Evolutionary conservation across 2,329 filamentous ascomycete genomes (phyloP).

Genomic region (Clonostachys byssicola): DNA sequence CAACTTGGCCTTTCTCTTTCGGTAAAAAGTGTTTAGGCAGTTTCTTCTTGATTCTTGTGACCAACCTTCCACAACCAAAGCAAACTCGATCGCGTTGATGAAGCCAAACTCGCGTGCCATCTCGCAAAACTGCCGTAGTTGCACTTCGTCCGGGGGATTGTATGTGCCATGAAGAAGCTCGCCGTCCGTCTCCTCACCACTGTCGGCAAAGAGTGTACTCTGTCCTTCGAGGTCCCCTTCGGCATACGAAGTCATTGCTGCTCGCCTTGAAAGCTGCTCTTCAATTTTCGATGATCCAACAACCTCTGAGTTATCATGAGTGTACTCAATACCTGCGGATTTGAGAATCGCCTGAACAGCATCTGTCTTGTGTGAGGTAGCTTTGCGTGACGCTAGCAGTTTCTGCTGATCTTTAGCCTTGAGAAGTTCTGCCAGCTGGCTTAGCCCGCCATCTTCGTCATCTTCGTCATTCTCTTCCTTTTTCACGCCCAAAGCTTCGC

Average conservation of each 20-base stretch:
- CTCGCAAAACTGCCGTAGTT: conserved; percentile 79
- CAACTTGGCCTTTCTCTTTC: conserved; percentile 53
- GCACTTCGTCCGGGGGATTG: conserved; percentile 70
- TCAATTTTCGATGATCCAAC: conserved; percentile 92
- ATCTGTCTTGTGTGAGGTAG: conserved; percentile 52
- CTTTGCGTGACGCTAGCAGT: conserved; percentile 22
- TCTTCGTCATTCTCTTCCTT: conserved; percentile 45
- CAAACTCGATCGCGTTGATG: conserved; percentile 75
- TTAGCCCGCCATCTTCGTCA: conserved; percentile 60
- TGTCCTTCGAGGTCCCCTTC: conserved; percentile 37
- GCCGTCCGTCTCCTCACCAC: conserved; percentile 12
- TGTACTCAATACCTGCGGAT: conserved; percentile 87
- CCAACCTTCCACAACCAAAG: conserved; percentile 85
- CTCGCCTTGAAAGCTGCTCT: conserved; percentile 73
- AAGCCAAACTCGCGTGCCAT: conserved; percentile 84
- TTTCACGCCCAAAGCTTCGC: conserved; percentile 35
- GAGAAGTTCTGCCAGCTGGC: conserved; percentile 60
- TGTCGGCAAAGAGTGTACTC: conserved; percentile 52
- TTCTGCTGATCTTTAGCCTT: conserved; percentile 40
- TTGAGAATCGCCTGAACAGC: conserved; percentile 86
- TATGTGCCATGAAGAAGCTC: conserved; percentile 41
- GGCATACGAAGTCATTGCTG: conserved; percentile 54
- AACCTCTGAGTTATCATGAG: conserved; percentile 94
- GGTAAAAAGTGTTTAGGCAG: conserved; percentile 79
- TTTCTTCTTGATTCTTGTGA: conserved; percentile 77